Evolutionary conservation across 768 basidiomycete species (phyloP), one percentile per base, ranked within the genome.

Genomic region (Cyathus striatus): DNA sequence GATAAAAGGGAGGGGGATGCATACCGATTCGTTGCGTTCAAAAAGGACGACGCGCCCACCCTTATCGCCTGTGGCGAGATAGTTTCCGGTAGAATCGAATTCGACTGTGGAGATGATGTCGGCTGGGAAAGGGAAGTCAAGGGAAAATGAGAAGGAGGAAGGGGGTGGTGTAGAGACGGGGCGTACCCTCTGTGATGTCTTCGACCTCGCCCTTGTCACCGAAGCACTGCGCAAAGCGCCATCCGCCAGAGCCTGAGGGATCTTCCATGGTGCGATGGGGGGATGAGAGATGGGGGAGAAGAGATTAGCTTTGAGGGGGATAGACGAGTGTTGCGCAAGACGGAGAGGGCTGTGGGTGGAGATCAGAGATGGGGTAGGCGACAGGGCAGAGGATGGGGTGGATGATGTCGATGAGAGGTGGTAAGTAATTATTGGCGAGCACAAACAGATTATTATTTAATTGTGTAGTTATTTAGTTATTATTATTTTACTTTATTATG

Each of bases 31-130:
- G 71, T 96, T 96, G 44, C 96, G 84, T 72, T 99, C 95, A 61
- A 99, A 99, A 50, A 99, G 76, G 48, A 99, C 96, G 46, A 99
- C 96, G 51, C 96, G 85, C 44, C 96, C 96, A 48, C 96, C 96
- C 72, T 99, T 99, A 76, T 99, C 96, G 49, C 96, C 96, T 1
- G 96, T 99, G 43, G 96, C 96, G 53, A 99, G 90, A 64, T 99
- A 99, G 64, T 96, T 96, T 40, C 96, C 96, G 40, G 96, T 96
- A 46, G 96, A 95, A 67, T 98, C 96, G 60, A 98, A 99, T 73
- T 99, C 96, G 63, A 98, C 96, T 47, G 95, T 96, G 39, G 96
- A 98, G 67, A 99, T 99, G 75, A 99, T 98, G 77, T 99, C 96
- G 74, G 96, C 93, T 97, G 69, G 49, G 54, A 51, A 46, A 44